Conservation (phyloP, 2,329 filamentous ascomycete species). For the Aspergillus fructus region DNA sequence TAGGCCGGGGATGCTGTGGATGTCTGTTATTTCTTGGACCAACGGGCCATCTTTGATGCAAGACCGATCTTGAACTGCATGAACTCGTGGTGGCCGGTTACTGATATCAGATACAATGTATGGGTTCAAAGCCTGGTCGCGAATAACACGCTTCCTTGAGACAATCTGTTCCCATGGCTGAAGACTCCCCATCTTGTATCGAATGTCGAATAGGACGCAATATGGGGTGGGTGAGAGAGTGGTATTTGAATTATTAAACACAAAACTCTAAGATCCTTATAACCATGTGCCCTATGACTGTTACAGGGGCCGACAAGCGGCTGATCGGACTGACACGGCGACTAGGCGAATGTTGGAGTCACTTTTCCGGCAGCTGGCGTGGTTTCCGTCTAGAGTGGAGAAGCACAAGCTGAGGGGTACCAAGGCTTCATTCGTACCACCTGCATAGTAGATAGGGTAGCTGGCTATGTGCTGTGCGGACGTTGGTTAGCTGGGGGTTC, state of each 20-base stretch:
- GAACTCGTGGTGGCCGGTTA: slow-evolving; percentile 23
- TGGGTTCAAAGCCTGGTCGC: slow-evolving; percentile 28
- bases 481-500: too few species aligned
- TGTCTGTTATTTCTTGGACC: slow-evolving; percentile 31
- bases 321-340: not conserved
- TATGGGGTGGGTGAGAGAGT: not conserved
- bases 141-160: slow-evolving; percentile 25
- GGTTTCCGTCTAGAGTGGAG: not conserved
- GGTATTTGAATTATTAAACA: not conserved
- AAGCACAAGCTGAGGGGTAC: not conserved
- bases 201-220: not conserved
- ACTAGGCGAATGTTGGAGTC: not conserved
- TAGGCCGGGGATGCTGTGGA: slow-evolving; percentile 27
- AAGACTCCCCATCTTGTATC: slow-evolving; percentile 20
- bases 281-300: not conserved
- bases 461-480: too few species aligned
- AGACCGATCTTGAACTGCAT: slow-evolving; percentile 24
- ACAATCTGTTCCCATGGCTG: slow-evolving; percentile 33
- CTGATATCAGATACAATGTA: slow-evolving; percentile 29
- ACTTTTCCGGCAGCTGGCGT: not conserved
- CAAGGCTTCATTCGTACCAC: too few species aligned
- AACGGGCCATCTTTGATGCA: slow-evolving; percentile 21
- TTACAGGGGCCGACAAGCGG: not conserved
- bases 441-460: too few species aligned
- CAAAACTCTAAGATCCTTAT: too few species aligned